Percentiles rank a stretch among this genome's conserved stretches.
Evolutionary conservation across 139 green algal species (phyloP).

Genomic region (Prasinococcaceae sp.): DNA sequence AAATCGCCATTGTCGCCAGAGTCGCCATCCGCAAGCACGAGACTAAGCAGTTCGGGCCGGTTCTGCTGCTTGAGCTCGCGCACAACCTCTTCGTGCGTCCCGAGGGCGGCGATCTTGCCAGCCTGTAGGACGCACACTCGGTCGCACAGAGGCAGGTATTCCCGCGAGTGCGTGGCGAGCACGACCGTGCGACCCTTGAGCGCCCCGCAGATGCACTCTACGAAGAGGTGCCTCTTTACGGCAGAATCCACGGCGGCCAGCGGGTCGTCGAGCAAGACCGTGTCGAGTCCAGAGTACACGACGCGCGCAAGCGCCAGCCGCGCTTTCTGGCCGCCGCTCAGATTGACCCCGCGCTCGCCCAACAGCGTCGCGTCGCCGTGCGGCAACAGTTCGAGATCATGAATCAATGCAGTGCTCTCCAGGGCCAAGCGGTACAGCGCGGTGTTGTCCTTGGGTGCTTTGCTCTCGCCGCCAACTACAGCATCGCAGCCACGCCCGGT

Average conservation of each 20-base stretch:
- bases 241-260: slow-evolving; percentile 70
- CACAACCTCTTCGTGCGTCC: slow-evolving; percentile 2
- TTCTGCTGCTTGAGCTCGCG: slow-evolving; percentile 11
- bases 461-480: not conserved
- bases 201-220: slow-evolving; percentile 40
- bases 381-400: slow-evolving; percentile 16
- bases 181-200: slow-evolving; percentile 47
- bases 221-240: slow-evolving; percentile 25
- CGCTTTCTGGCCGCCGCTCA: slow-evolving; percentile 51
- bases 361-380: slow-evolving; percentile 66
- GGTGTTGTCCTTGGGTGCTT: not conserved
- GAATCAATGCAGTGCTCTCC: not conserved
- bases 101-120: not conserved
- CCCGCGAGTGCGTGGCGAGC: slow-evolving; percentile 79
- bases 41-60: too few relatives aligned
- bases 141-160: slow-evolving; percentile 7
- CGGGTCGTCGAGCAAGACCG: slow-evolving; percentile 73
- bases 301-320: slow-evolving; percentile 50
- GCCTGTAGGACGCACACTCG: not conserved
- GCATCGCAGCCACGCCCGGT: not conserved
- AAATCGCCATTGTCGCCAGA: too few relatives aligned
- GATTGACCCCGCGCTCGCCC: slow-evolving; percentile 75
- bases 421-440: not conserved
- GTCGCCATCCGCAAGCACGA: too few relatives aligned
- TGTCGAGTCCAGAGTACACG: slow-evolving; percentile 24